Conservation (phyloP, 202 grass and related monocot species). For the Panicum hallii region DNA sequence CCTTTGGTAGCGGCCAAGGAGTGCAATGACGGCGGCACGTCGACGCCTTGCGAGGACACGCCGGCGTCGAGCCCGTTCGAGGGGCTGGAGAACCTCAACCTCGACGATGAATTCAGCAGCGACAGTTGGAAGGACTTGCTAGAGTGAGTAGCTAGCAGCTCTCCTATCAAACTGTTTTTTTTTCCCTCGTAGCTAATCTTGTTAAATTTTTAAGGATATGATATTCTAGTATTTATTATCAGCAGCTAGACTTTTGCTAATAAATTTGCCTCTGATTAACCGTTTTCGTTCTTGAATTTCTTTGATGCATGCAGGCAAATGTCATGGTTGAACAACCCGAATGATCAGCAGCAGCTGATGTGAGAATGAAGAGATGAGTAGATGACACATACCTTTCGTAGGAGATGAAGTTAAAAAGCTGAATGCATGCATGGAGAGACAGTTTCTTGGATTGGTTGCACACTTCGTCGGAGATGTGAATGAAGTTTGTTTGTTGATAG, state of each 20-base stretch:
- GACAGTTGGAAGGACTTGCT: conserved; percentile 75
- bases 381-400: conserved; percentile 28
- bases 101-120: conserved; percentile 58
- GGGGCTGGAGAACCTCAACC: conserved; percentile 55
- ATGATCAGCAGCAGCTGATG: conserved; percentile 18
- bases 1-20: conserved; percentile 28
- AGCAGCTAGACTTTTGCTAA: too few relatives aligned
- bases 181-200: neutral
- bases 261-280: neutral
- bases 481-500: conserved; percentile 52
- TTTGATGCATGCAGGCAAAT: conserved; percentile 57
- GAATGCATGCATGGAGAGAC: neutral
- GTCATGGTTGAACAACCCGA: conserved; percentile 57
- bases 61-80: conserved; percentile 66
- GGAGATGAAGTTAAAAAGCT: conserved; percentile 17
- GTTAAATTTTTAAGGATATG: too few relatives aligned
- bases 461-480: conserved; percentile 51
- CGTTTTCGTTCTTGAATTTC: neutral
- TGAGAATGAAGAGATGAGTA: neutral
- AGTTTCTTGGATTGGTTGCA: conserved; percentile 40
- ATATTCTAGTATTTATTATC: too few relatives aligned
- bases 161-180: neutral
- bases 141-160: conserved; percentile 57
- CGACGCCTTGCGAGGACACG: conserved; percentile 36
- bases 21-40: conserved; percentile 18